Evolutionary conservation across 1,284 basidiomycete species (phyloP), one percentile per base, ranked within the genome.

Genomic region (Sporisorium sorghi): DNA sequence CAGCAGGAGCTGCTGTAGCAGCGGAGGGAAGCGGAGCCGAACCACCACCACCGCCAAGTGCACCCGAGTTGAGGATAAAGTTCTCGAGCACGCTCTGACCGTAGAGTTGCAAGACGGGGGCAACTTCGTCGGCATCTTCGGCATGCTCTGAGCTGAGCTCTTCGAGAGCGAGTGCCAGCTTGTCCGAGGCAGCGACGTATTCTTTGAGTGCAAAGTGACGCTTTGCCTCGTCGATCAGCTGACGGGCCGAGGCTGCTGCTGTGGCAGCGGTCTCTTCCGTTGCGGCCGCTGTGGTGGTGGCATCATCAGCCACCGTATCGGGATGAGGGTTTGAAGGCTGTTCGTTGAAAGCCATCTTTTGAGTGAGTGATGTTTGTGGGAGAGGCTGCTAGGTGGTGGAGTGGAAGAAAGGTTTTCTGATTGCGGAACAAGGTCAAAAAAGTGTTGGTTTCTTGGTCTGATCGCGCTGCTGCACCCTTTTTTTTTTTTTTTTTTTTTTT

Each of bases 31-130:
- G 61, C 19, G 67, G 61, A n/a, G 67, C 67, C 2, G 67, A 64
- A 39, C 76, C 71, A 8, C 76, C 72, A 30, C 77, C 77, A 2
- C 76, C 75, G 7, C 81, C 82, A 0, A 84, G 58, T 8, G 82
- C 82, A 32, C 79, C 79, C 26, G 81, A 81, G 21, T 74, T 78
- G 54, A 73, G 21, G 49, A 84, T 82, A 19, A 74, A 77, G 56
- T 78, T 75, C 43, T 83, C 81, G 3, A 84, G 72, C 39, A 84
- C 54, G 21, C 77, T 75, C 8, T 71, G 60, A n/a, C 82, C 82
- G 58, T 84, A 84, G 15, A 69, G 73, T 46, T 84, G 79, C 39
- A 83, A 53, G 9, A 84, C 51, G 19, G 82, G 82, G 3, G 81
- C 82, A 0, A 84, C 58, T 40, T 73, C 48, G 14, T 79, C 70